Evolutionary conservation across 164 flowering plant species (phyloP), one percentile per base, ranked within the genome.

Genomic region (Nymphaea colorata): DNA sequence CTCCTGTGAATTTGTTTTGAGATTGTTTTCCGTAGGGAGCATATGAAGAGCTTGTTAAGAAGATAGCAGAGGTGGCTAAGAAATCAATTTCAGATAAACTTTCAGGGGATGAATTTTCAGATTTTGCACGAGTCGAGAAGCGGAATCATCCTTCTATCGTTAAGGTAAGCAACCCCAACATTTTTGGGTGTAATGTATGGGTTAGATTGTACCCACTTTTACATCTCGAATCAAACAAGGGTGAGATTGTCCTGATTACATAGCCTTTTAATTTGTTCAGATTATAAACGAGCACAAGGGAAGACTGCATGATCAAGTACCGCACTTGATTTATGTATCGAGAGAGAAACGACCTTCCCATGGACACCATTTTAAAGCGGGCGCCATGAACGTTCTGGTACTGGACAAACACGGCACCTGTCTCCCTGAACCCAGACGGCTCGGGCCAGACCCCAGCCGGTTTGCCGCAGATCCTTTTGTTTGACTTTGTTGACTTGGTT

Each of bases 341-440:
- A 80, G 95, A 72, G 91, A 88, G 76, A 87, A 89, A 72, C 66
- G 79, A 42, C 91, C 85, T 41, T 73, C 83, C 59, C 74, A 78
- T 63, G 79, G 74, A 2, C 91, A 87, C 74, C 78, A 84, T 65
- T 84, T 64, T 80, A 89, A 89, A 75, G 91, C 95, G 0, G 91
- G 95, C 0, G 95, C 95, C 53, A 82, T 87, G 88, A 89, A 89
- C 65, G 87, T 77, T 61, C 64, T 89, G 78, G 91, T 87, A 75
- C 17, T 16, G 16, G 10, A 55, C 59, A 25, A 25, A 25, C 36
- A 55, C 1, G 36, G 36, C 36, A 25, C 36, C 36, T 25, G 36
- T 25, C 36, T 25, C 2, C 36, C 12, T 8, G 12, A 55, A 55
- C 59, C 10, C 10, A 55, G 16, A 15, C 16, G 59, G 12, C 59